phyloP scores from a whole-genome alignment of 768 basidiomycete genomes.

The Galerina sulciceps region DNA sequence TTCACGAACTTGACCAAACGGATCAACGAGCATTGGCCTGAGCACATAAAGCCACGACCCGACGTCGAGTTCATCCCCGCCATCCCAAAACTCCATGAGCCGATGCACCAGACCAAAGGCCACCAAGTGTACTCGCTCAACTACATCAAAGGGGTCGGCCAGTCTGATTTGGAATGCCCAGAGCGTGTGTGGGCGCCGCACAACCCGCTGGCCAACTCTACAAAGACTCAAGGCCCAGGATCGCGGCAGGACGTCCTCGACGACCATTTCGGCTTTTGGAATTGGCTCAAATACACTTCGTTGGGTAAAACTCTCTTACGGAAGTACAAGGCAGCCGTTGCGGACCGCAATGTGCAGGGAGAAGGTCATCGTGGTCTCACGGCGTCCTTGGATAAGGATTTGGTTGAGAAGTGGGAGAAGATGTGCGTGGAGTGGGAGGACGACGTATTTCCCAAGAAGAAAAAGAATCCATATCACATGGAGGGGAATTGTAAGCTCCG shows the following conservation, averaged over 20 bases:
- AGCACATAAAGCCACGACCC: background rate
- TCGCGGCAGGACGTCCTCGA: slow-evolving; percentile 2
- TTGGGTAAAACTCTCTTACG: background rate
- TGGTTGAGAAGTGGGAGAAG: slow-evolving; percentile 2
- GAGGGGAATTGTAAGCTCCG: background rate
- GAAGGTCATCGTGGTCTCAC: background rate
- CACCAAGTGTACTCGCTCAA: slow-evolving; percentile 5
- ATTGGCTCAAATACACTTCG: slow-evolving; percentile 1
- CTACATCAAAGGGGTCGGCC: background rate
- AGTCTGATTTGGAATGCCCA: slow-evolving; percentile 4
- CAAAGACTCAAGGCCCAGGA: slow-evolving; percentile 7
- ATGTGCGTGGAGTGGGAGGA: slow-evolving; percentile 9
- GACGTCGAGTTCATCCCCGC: background rate
- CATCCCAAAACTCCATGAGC: slow-evolving; percentile 5
- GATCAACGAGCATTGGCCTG: background rate
- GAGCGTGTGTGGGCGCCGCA: slow-evolving; percentile 6
- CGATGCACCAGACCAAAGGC: background rate
- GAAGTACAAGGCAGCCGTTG: background rate
- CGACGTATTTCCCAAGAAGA: slow-evolving; percentile 7
- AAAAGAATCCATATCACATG: slow-evolving; percentile 5
- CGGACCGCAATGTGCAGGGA: background rate
- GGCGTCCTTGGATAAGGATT: background rate
- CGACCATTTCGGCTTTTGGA: slow-evolving; percentile 8
- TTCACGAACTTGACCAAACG: background rate
- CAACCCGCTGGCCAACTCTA: slow-evolving; percentile 3